Evolutionary conservation across 768 basidiomycete species (phyloP), one percentile per base, ranked within the genome.

Genomic region (Dacryopinax primogenitus): DNA sequence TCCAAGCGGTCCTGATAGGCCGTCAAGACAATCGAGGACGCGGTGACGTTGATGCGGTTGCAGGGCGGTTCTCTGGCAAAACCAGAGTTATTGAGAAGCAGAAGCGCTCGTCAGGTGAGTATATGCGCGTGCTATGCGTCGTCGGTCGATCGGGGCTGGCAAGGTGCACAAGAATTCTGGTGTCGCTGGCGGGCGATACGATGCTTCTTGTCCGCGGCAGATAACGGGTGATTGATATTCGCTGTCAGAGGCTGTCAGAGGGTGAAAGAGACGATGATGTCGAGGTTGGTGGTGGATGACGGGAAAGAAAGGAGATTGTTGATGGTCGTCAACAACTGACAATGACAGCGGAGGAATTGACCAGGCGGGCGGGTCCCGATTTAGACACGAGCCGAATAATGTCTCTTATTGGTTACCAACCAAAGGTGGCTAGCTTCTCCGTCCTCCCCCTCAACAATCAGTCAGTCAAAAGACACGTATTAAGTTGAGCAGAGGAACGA

Each of bases 281-380:
- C 13, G 30, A 32, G 51, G 30, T 15, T 26, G 51, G 13, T 28
- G 51, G 26, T 28, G 51, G 51, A 28, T 30, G 51, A 58, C 32
- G n/a, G n/a, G 45, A 47, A 7, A 37, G 36, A 15, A 23, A 15
- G 13, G 45, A 11, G 9, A 12, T 23, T 9, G 45, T 47, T 23
- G n/a, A 23, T 47, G 26, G 51, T 58, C 13, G 51, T 58, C 21
- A 21, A 58, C 37, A 58, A 58, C 51, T 58, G 51, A 58, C 51
- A 58, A 58, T 58, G 51, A 58, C 51, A 58, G 51, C 51, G 51
- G 51, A 58, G 51, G 51, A 58, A 58, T 58, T 58, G 51, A 58
- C 51, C 13, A 58, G 51, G 51, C 51, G 51, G 51, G 32, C 9
- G 41, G 51, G 30, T 15, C 51, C 51, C 51, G 51, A 58, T 28